Percentiles rank a stretch among this genome's conserved stretches.
These are phyloP conservation scores for Lenzites betulinus DNA, from an alignment of 768 basidiomycete genomes.

Conservation along the genomic window DNA sequence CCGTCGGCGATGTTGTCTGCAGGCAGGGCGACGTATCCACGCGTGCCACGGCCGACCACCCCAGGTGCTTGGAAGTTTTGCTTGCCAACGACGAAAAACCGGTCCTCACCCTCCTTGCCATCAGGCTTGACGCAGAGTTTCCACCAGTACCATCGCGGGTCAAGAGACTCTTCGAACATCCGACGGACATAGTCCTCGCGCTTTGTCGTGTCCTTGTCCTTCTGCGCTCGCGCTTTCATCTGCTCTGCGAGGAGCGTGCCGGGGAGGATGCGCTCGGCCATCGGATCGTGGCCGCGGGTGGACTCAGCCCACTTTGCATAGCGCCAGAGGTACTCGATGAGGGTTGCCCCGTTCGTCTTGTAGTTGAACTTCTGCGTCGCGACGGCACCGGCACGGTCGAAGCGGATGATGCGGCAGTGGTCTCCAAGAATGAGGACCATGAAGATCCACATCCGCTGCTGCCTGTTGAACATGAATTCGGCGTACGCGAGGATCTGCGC, in stretches of 20 bases:
- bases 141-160: background rate
- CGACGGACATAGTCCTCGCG: background rate
- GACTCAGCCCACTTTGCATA: background rate
- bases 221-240: background rate
- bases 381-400: conserved; percentile 4
- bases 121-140: background rate
- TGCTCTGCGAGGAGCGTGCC: background rate
- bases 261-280: background rate
- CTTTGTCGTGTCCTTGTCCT: background rate
- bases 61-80: background rate
- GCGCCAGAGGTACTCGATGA: conserved; percentile 11
- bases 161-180: background rate
- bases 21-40: conserved; percentile 15
- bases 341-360: background rate
- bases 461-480: background rate
- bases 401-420: conserved; percentile 3
- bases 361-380: conserved; percentile 9
- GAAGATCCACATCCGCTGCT: conserved; percentile 2
- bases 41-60: conserved; percentile 11
- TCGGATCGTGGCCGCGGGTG: background rate
- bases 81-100: conserved; percentile 9
- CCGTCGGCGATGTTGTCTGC: background rate
- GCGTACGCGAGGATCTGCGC: conserved; percentile 6
- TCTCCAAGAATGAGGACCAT: conserved; percentile 3
- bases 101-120: background rate